Base-by-base conservation (phyloP, 176 grass and related monocot genomes). In the Dactylis glomerata region DNA sequence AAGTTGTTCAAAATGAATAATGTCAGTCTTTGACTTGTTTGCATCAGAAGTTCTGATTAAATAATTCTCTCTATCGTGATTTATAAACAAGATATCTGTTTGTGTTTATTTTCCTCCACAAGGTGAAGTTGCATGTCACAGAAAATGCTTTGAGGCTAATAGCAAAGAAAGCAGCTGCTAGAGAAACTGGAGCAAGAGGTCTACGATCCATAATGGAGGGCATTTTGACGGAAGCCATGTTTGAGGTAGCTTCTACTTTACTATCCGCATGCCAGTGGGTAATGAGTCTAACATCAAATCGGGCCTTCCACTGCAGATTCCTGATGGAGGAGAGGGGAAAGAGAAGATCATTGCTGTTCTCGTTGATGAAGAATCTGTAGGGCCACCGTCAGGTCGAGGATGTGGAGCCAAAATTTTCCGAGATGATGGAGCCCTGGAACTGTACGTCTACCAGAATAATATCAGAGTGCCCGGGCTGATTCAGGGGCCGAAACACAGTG, bases 1-100 rank as follows among this genome's bases (percentile, higher is more conserved):
- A 89, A 89, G 84, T 74, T 94, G 81, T 94, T 94, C 73, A 82
- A 94, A 82, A 94, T 91, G 89, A 94, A 94, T 68, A 44, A 87
- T 87, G 92, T 94, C 23, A 91, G 92, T 81, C 23, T 16, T 1
- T 42, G 68, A 24, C 76, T 82, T 46, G 6, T 73, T 86, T 2
- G 15, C 6, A 22, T 63, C 20, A 2, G 20, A 82, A 64, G 33
- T 61, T 46, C 20, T 38, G 3, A 30, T 49, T 84, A 26, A 28
- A 38, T 1, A 40, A 47, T 20, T 5, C 5, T 5, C 56, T 69
- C 17, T 68, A 10, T 41, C 22, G 27, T 75, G 30, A 26, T 83
- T 73, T 79, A 23, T 64, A 82, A 71, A 40, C 13, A 86, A 33
- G 1, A 41, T 30, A 67, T 20, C 57, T 47, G 16, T 65, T 65